A percentile compares a stretch with the other conserved stretches of the same genome.
phyloP scores from a whole-genome alignment of 371 early-diverging fungal genomes.

The Saksenaea vasiformis region DNA sequence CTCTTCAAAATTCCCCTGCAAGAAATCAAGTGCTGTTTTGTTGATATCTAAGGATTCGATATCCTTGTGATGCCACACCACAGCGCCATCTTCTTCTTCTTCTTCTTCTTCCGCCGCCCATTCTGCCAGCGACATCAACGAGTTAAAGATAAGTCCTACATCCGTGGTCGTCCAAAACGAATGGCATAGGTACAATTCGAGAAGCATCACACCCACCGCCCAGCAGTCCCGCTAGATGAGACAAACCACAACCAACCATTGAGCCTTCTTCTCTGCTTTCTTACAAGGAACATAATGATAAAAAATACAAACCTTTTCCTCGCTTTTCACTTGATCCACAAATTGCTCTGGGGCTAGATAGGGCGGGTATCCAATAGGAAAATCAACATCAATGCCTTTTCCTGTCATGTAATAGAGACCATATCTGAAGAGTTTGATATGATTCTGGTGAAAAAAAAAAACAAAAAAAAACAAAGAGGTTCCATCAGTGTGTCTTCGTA shows the following conservation, averaged over 20 bases:
- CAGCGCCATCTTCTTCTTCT: too few species aligned
- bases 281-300: too few species aligned
- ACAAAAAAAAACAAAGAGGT: too few species aligned
- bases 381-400: constrained; percentile 59
- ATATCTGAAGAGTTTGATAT: constrained; percentile 60
- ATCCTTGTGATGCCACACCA: constrained; percentile 37
- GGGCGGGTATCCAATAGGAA: constrained; percentile 59
- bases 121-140: constrained; percentile 34
- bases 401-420: constrained; percentile 69
- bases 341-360: constrained; percentile 45
- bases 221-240: constrained; percentile 58
- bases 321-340: neutral
- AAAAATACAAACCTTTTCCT: constrained; percentile 28
- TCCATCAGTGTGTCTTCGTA: neutral
- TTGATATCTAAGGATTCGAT: constrained; percentile 43
- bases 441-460: constrained; percentile 29
- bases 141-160: constrained; percentile 42
- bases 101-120: constrained; percentile 24
- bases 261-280: neutral
- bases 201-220: constrained; percentile 62
- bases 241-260: too few species aligned
- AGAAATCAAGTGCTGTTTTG: constrained; percentile 27
- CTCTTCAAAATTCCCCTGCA: constrained; percentile 23
- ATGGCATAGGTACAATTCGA: constrained; percentile 55
- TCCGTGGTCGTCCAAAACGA: constrained; percentile 62